These are phyloP conservation scores for Venturia asperata DNA, from an alignment of 2,329 filamentous ascomycete genomes.

Conservation along the genomic window DNA sequence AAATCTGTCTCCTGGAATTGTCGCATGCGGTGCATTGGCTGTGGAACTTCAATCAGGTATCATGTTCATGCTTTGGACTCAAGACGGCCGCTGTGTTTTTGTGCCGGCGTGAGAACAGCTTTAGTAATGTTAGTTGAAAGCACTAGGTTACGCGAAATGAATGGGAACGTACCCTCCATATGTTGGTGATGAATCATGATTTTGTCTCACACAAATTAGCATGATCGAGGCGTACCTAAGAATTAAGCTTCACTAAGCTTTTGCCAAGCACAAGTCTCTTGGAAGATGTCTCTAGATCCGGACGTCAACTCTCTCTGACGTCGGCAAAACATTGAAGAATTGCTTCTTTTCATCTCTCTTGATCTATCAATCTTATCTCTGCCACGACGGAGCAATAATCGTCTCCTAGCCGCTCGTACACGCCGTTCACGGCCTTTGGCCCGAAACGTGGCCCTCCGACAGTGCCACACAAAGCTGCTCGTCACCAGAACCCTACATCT, in stretches of 20 bases:
- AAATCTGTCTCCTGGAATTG: too few species aligned
- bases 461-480: neutral
- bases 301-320: neutral
- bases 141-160: too few species aligned
- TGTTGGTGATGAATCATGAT: too few species aligned
- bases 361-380: too few species aligned
- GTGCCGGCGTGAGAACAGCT: too few species aligned
- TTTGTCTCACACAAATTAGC: too few species aligned
- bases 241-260: constrained; percentile 13
- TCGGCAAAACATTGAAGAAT: neutral
- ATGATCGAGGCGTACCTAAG: neutral
- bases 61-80: too few species aligned
- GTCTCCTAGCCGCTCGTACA: neutral
- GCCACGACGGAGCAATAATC: neutral
- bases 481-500: neutral
- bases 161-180: too few species aligned
- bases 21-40: too few species aligned
- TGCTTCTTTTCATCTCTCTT: neutral
- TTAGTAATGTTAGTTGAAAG: too few species aligned
- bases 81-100: too few species aligned
- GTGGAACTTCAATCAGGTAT: too few species aligned
- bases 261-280: constrained; percentile 5
- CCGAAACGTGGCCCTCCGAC: neutral
- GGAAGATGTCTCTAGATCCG: neutral
- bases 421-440: neutral